Evolutionary conservation across 129 eudicot species (phyloP).

Genomic region (Escallonia rubra): DNA sequence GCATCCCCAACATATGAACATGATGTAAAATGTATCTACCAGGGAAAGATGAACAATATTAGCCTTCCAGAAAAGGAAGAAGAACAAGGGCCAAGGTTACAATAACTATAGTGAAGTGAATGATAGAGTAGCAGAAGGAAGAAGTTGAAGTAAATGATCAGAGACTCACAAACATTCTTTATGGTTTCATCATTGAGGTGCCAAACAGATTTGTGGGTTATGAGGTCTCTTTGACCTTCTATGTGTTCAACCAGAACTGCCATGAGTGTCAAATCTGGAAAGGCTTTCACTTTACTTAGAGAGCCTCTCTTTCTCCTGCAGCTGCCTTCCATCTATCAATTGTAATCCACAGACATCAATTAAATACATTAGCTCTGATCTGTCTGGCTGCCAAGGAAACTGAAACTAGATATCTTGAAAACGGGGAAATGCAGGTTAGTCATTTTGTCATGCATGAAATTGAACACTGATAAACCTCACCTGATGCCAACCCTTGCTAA

Average conservation of each 20-base stretch:
- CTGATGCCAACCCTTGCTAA: slow-evolving; percentile 33
- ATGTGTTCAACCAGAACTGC: slow-evolving; percentile 81
- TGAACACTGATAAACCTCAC: slow-evolving; percentile 12
- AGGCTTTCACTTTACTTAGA: slow-evolving; percentile 38
- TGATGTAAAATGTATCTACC: slow-evolving; percentile 75
- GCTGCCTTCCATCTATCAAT: slow-evolving; percentile 21
- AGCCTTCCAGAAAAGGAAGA: background rate
- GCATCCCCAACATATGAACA: slow-evolving; percentile 93
- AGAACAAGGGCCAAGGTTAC: background rate
- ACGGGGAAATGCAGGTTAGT: too few species aligned
- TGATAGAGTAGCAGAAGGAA: background rate
- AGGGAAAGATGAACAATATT: background rate
- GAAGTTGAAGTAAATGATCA: background rate
- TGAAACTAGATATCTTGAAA: too few species aligned
- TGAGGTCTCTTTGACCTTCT: slow-evolving; percentile 88
- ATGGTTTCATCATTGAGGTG: slow-evolving; percentile 79
- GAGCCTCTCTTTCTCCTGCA: slow-evolving; percentile 19
- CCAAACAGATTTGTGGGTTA: slow-evolving; percentile 85
- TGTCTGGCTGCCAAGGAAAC: background rate
- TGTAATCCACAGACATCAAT: slow-evolving; percentile 1
- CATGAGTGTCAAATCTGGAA: slow-evolving; percentile 86
- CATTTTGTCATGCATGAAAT: background rate
- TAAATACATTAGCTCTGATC: background rate
- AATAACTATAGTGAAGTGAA: too few species aligned
- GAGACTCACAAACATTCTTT: slow-evolving; percentile 78